Conservation (phyloP, 2,329 filamentous ascomycete genomes). For the Bipolaris sorokiniana region DNA sequence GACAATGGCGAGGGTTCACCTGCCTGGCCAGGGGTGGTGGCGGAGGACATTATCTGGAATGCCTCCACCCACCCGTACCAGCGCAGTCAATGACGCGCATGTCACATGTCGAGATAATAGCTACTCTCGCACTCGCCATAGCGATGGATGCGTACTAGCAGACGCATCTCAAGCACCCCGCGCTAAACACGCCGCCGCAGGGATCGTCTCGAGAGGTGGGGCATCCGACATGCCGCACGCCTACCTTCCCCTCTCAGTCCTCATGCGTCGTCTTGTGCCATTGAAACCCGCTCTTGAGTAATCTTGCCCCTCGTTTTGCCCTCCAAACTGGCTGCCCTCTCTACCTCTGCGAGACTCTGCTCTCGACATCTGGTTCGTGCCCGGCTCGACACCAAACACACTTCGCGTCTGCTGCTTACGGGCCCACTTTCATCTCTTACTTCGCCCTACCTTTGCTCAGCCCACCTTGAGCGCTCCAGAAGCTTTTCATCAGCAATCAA, state of each 20-base stretch:
- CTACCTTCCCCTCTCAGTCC: slow-evolving; percentile 26
- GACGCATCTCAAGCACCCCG: slow-evolving; percentile 15
- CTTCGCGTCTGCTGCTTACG: slow-evolving; percentile 19
- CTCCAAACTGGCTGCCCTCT: slow-evolving; percentile 43
- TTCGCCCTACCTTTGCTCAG: slow-evolving; percentile 1
- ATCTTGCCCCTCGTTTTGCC: slow-evolving; percentile 13
- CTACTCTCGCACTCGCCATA: neutral
- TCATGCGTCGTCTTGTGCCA: slow-evolving; percentile 24
- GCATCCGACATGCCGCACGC: slow-evolving; percentile 18
- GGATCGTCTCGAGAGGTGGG: slow-evolving; percentile 21
- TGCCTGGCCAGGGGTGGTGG: neutral
- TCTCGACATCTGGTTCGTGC: slow-evolving; percentile 39
- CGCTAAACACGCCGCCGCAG: slow-evolving; percentile 18
- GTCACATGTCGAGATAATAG: neutral
- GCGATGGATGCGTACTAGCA: neutral
- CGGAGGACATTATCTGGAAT: neutral
- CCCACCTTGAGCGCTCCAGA: slow-evolving; percentile 21
- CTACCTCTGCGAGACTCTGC: slow-evolving; percentile 42
- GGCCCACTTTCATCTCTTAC: slow-evolving; percentile 11
- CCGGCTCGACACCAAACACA: slow-evolving; percentile 25
- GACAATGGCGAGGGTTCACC: neutral
- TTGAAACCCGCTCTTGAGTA: slow-evolving; percentile 18
- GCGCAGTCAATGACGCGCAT: neutral
- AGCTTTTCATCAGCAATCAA: slow-evolving; percentile 25
- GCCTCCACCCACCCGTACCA: neutral